Conservation (phyloP, 345 rosid genomes). For the Gossypium longicalyx region DNA sequence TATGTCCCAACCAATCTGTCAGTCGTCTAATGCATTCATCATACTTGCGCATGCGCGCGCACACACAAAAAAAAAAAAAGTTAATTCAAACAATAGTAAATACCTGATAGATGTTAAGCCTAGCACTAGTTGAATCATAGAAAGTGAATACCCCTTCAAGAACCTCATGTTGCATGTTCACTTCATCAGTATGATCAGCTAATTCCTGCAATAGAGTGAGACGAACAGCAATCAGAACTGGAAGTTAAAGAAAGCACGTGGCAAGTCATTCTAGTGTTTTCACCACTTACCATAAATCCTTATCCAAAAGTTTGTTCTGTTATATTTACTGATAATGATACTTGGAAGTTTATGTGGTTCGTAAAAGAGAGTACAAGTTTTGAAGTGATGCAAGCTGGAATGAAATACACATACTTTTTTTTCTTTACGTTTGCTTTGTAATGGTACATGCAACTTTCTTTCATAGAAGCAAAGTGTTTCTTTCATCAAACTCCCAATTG, state of each 20-base stretch:
- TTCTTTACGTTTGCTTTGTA: neutral
- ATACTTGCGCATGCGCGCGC: neutral
- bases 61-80: too few species aligned
- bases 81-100: neutral
- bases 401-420: neutral
- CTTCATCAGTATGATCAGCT: constrained; percentile 71
- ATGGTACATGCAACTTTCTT: neutral
- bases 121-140: constrained; percentile 74
- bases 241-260: neutral
- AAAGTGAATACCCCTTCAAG: constrained; percentile 83
- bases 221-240: neutral
- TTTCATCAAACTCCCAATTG: neutral
- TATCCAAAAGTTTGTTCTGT: neutral
- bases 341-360: neutral
- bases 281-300: neutral
- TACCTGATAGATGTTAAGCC: constrained; percentile 90
- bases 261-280: neutral
- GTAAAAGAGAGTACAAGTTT: neutral
- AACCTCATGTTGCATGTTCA: constrained; percentile 67
- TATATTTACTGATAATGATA: neutral
- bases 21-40: neutral
- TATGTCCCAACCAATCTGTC: neutral
- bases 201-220: constrained; percentile 59
- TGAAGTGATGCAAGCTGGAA: neutral
- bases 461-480: neutral